Conservation (phyloP, 2,329 filamentous ascomycete species). For the Triangularia setosa region DNA sequence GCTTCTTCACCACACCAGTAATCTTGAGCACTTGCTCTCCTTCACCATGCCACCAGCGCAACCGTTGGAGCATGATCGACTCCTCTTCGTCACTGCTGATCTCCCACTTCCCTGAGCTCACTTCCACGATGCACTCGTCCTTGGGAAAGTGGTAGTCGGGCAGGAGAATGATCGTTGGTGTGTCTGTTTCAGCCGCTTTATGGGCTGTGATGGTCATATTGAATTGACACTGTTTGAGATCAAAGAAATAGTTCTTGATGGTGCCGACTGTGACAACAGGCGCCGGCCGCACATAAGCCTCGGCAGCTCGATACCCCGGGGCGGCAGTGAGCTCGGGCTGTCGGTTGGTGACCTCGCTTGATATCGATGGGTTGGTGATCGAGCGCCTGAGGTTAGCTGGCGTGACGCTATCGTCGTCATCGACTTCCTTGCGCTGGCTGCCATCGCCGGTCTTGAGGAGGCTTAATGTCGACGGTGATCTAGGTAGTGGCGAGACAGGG, state of each 20-base stretch:
- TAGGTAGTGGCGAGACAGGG: conserved; percentile 49
- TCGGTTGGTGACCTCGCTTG: conserved; percentile 50
- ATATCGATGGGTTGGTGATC: conserved; percentile 64
- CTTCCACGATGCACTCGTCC: conserved; percentile 65
- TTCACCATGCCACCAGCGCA: conserved; percentile 90
- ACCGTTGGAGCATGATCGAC: conserved; percentile 64
- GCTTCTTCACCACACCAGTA: conserved; percentile 65
- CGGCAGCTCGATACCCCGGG: conserved; percentile 80
- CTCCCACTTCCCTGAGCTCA: conserved; percentile 85
- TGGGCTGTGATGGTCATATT: conserved; percentile 64
- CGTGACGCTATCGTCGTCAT: conserved; percentile 58
- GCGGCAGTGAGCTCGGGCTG: conserved; percentile 57
- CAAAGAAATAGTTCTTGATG: conserved; percentile 71
- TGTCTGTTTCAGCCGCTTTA: conserved; percentile 49
- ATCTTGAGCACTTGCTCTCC: conserved; percentile 79
- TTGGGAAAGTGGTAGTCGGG: conserved; percentile 91
- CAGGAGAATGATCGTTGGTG: conserved; percentile 78
- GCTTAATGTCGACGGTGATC: conserved; percentile 44
- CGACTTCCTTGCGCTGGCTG: conserved; percentile 36
- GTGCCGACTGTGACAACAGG: conserved; percentile 72
- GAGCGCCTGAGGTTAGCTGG: conserved; percentile 73
- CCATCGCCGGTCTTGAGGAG: conserved; percentile 34
- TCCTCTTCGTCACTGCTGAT: conserved; percentile 71
- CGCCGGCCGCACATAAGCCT: conserved; percentile 85
- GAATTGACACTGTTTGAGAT: conserved; percentile 75